phyloP scores from a whole-genome alignment of 2,329 filamentous ascomycete genomes.

The Taxawa tesnikishii region DNA sequence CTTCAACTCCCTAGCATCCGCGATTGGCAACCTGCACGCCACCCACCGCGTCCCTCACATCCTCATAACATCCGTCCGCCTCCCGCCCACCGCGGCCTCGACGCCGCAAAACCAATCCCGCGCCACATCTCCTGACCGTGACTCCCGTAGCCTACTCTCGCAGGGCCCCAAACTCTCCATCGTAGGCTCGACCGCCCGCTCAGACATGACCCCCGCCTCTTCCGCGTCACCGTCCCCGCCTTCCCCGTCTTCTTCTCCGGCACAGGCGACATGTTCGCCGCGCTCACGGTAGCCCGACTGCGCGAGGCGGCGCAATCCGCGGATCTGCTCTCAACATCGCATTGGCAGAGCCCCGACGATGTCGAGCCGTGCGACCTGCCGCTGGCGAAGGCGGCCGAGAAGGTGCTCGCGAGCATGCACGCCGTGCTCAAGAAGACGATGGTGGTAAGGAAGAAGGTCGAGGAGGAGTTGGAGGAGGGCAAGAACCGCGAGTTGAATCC shows the following conservation, averaged over 20 bases:
- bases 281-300: conserved; percentile 75
- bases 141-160: too few species aligned
- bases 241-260: conserved; percentile 93
- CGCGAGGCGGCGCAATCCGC: conserved; percentile 60
- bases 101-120: conserved; percentile 12
- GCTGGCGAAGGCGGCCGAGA: conserved; percentile 70
- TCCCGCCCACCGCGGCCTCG: conserved; percentile 43
- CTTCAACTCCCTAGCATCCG: conserved; percentile 57
- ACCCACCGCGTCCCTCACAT: conserved; percentile 63
- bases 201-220: conserved; percentile 60
- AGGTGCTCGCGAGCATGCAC: conserved; percentile 88
- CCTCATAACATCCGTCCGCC: conserved; percentile 78
- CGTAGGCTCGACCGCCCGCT: conserved; percentile 63
- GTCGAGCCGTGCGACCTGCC: conserved; percentile 62
- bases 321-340: conserved; percentile 39
- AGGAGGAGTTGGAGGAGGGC: conserved; percentile 36
- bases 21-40: conserved; percentile 66
- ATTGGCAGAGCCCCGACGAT: conserved; percentile 68
- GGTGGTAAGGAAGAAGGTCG: conserved; percentile 51
- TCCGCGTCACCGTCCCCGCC: conserved; percentile 74
- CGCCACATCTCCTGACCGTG: neutral
- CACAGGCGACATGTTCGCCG: conserved; percentile 97
- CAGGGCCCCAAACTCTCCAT: conserved; percentile 31
- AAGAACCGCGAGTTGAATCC: conserved; percentile 33
- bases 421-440: conserved; percentile 60